Evolutionary conservation across 129 eudicot genomes (phyloP), one percentile per base, ranked within the genome.

Genomic region (Centella asiatica): DNA sequence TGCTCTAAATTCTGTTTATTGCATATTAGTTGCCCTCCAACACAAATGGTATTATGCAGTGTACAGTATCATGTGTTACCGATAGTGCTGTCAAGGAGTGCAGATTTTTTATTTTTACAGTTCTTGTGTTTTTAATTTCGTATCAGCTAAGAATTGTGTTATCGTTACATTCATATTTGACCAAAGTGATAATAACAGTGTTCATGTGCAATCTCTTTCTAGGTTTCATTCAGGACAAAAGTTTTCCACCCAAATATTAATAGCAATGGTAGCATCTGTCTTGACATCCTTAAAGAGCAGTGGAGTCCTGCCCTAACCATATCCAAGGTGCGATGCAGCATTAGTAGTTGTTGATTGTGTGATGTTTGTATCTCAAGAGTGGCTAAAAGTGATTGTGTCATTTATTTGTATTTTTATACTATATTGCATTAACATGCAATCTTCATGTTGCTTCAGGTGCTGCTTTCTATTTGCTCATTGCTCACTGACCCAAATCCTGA

Each of bases 251-350:
- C 95, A 18, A 86, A 86, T 62, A 86, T 86, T 29, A 86, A 82
- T 78, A 82, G 87, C 72, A 86, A 83, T 18, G 95, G 95, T 27
- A 86, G 90, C 72, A 83, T 86, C 71, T 86, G 95, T 37, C 85
- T 86, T 58, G 95, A 86, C 61, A 86, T 86, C 60, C 83, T 86
- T 56, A 83, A 83, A 54, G 90, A 86, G 72, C 95, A 86, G 77
- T 86, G 95, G 95, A 80, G 87, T 71, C 95, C 95, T 14, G 90
- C 90, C n/a, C 90, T 86, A 24, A 86, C 95, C 23, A 66, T 86
- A 36, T 86, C 90, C 19, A 86, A 86, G 87, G 95, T 86, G 78
- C n/a, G 31, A 19, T 46, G 51, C 51, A 46, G 24, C 24, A 46
- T 18, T 46, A 6, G 10, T 46, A 46, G 24, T 18, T 18, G 8